phyloP scores from a whole-genome alignment of 2,329 filamentous ascomycete genomes.

The Xylaria sp. region DNA sequence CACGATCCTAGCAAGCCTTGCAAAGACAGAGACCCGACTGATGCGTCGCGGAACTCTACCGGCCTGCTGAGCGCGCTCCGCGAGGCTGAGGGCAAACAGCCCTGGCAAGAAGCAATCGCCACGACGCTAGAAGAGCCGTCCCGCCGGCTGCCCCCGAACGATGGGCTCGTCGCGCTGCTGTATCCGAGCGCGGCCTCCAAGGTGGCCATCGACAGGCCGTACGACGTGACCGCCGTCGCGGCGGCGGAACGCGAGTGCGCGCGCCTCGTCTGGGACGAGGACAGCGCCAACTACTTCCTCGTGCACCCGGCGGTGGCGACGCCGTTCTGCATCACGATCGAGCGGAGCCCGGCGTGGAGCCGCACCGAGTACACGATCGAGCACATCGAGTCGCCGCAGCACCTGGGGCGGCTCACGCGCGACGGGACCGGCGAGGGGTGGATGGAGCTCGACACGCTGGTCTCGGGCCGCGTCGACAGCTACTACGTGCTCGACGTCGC shows the following conservation, averaged over 20 bases:
- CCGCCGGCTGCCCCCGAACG: constrained; percentile 65
- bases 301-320: constrained; percentile 71
- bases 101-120: constrained; percentile 68
- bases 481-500: constrained; percentile 73
- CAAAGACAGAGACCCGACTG: constrained; percentile 56
- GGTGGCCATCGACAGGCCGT: constrained; percentile 69
- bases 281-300: constrained; percentile 69
- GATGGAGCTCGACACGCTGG: constrained; percentile 70
- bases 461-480: constrained; percentile 68
- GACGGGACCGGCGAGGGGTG: constrained; percentile 69
- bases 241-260: constrained; percentile 76
- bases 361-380: constrained; percentile 73
- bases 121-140: constrained; percentile 68
- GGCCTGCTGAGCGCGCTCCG: constrained; percentile 50
- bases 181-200: constrained; percentile 74
- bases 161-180: constrained; percentile 74
- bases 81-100: constrained; percentile 54
- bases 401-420: constrained; percentile 69
- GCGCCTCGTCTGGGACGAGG: constrained; percentile 76
- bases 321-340: constrained; percentile 70
- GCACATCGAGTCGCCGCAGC: constrained; percentile 70
- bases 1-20: constrained; percentile 70
- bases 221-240: constrained; percentile 68
- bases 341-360: constrained; percentile 68
- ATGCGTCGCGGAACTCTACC: constrained; percentile 37